Evolutionary conservation across 2,329 filamentous ascomycete species (phyloP), one percentile per base, ranked within the genome.

Genomic region (Cercospora beticola): DNA sequence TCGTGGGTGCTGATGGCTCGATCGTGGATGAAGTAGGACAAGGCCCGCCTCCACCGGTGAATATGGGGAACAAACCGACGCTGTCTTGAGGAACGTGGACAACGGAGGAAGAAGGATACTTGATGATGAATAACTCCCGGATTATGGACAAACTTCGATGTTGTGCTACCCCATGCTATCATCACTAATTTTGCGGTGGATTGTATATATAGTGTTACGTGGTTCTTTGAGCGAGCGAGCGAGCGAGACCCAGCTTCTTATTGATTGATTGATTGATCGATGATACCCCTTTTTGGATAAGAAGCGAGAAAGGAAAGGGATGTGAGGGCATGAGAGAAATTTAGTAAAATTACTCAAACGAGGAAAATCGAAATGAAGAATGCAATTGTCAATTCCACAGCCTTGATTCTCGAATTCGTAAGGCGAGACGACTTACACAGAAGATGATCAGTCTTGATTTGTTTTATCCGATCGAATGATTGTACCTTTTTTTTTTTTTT

Each of bases 51-150:
- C 94, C 94, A 3, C 84, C 87, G 6, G 93, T 96, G 7, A 96
- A 97, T 75, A 91, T 93, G 86, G 89, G 91, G 56, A 88, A 90
- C 73, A 97, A 97, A 79, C 94, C 94, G 54, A 68, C 67, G 23
- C 60, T 74, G 28, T 69, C 60, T 62, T 63, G 68, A 58, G 5
- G 4, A 58, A 5, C 4, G 28, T 14, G 56, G 2, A 26, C 0
- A 14, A 26, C 0, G 23, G 4, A 54, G 2, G 12, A 9, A 16
- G 2, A 26, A 12, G 7, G 21, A 46, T 3, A 18, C 2, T 14
- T 46, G 16, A 3, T 46, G 10, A 18, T 18, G 40, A 9, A 9
- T 18, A 16, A 33, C 0, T 5, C 4, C 23, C 9, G 21, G 26
- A 26, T 2, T 26, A 26, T 52, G 21, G 10, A 0, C 49, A 26